Evolutionary conservation across 2,329 filamentous ascomycete species (phyloP), one percentile per base, ranked within the genome.

Genomic region (Aspergillus tamarii): DNA sequence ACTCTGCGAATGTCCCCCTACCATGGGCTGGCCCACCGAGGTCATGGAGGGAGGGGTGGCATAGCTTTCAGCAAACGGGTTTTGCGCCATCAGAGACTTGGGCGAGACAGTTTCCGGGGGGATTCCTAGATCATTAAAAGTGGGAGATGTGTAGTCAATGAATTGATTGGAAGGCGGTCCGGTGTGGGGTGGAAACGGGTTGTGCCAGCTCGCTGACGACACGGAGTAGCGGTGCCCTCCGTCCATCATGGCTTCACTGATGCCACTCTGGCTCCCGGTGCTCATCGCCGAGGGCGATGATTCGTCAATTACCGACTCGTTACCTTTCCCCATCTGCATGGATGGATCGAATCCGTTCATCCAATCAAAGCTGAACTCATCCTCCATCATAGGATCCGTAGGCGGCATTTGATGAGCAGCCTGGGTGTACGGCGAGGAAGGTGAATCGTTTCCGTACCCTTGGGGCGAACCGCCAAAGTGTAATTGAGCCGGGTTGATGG

Each of bases 251-350:
- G 93, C 88, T 76, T 98, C 95, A 78, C 92, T 96, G 55, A 77
- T 77, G 12, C 77, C 77, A 76, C 91, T 94, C 74, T 96, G 94
- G 79, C 94, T 98, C 64, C 92, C 92, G 50, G 92, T 96, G 81
- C 94, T 98, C 77, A 98, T 94, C 54, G 93, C 93, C 10, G 95
- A 98, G 19, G 95, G 95, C 16, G 95, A 98, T 12, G 95, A 98
- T 64, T 91, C 93, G 72, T 97, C 94, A 60, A 97, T 87, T 32
- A 92, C 93, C 68, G 89, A 90, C 70, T 97, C 93, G 72, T 90
- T 91, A 61, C 83, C 81, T 62, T 86, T 87, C 70, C 84, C 85
- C 76, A 93, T 89, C 9, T 87, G 87, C 84, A 94, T 87, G 53
- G 91, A 88, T 72, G 90, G 88, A 67, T 95, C 92, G 75, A 96